phyloP scores from a whole-genome alignment of 169 alveolate genomes.

The Babesia bigemina region DNA sequence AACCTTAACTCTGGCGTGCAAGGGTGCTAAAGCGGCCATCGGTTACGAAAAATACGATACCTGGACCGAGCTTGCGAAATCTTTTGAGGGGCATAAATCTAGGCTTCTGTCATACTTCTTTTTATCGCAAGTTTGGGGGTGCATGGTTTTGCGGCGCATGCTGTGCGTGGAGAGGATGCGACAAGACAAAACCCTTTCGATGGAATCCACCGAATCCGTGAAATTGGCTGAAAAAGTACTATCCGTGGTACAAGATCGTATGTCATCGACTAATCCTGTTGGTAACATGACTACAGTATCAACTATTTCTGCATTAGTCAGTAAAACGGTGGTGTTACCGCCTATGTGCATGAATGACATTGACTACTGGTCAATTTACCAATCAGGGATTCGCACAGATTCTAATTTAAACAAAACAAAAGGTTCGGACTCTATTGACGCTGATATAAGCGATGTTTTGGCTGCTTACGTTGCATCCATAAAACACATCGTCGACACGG shows the following conservation, averaged over 20 bases:
- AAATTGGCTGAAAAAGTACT: neutral
- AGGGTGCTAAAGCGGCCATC: constrained; percentile 5
- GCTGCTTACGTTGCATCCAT: constrained; percentile 9
- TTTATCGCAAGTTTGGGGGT: constrained; percentile 45
- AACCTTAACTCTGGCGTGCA: constrained; percentile 7
- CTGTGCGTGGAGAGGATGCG: constrained; percentile 13
- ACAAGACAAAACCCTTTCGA: neutral
- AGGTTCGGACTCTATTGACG: neutral
- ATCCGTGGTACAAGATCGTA: constrained; percentile 3
- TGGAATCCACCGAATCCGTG: neutral
- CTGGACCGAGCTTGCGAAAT: constrained; percentile 1
- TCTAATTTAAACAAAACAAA: neutral
- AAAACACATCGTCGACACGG: constrained; percentile 1
- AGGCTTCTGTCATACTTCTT: neutral
- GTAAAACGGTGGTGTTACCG: constrained; percentile 2
- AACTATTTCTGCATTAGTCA: neutral
- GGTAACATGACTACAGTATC: constrained; percentile 27
- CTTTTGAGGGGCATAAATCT: constrained; percentile 12
- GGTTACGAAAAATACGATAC: neutral
- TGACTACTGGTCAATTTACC: constrained; percentile 4
- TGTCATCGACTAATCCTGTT: neutral
- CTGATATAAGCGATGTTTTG: neutral
- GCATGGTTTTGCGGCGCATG: constrained; percentile 33
- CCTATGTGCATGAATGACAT: constrained; percentile 3
- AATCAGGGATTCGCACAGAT: neutral